These are phyloP conservation scores for Ophiostoma sp. DNA, from an alignment of 2,329 filamentous ascomycete species.

Conservation along the genomic window DNA sequence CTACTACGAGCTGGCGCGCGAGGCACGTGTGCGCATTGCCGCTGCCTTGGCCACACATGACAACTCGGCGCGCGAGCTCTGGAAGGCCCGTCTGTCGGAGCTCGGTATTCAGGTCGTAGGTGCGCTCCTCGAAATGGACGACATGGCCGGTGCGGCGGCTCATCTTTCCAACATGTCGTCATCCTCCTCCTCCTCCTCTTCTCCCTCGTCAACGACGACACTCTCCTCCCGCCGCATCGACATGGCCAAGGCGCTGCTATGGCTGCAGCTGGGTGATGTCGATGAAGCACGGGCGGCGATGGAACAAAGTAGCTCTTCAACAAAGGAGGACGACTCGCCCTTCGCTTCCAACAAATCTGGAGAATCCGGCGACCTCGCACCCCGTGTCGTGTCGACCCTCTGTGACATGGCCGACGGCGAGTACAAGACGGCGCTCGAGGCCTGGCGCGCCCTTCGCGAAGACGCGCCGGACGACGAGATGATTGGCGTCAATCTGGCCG, in stretches of 20 bases:
- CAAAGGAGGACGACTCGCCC: not conserved
- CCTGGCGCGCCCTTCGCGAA: conserved; percentile 57
- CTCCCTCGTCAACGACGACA: conserved; percentile 28
- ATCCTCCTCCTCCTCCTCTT: not conserved
- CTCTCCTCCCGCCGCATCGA: conserved; percentile 39
- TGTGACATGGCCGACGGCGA: conserved; percentile 76
- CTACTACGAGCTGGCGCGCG: conserved; percentile 82
- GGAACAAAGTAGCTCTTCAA: not conserved
- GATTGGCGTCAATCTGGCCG: conserved; percentile 77
- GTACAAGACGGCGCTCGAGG: conserved; percentile 62
- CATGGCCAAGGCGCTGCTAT: conserved; percentile 64
- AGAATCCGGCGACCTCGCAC: conserved; percentile 40
- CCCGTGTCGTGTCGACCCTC: conserved; percentile 63
- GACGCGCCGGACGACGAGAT: conserved; percentile 60
- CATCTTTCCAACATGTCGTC: conserved; percentile 64
- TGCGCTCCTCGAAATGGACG: conserved; percentile 81
- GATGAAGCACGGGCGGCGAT: conserved; percentile 63
- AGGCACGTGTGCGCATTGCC: conserved; percentile 65
- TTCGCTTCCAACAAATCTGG: not conserved
- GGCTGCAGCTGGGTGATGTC: conserved; percentile 76
- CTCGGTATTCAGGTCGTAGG: conserved; percentile 68
- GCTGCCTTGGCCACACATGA: conserved; percentile 48
- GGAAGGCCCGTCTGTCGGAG: conserved; percentile 72
- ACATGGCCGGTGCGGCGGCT: conserved; percentile 73
- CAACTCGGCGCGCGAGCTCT: conserved; percentile 60